Conservation (phyloP, 2,329 filamentous ascomycete species). For the Colletotrichum coccodes region DNA sequence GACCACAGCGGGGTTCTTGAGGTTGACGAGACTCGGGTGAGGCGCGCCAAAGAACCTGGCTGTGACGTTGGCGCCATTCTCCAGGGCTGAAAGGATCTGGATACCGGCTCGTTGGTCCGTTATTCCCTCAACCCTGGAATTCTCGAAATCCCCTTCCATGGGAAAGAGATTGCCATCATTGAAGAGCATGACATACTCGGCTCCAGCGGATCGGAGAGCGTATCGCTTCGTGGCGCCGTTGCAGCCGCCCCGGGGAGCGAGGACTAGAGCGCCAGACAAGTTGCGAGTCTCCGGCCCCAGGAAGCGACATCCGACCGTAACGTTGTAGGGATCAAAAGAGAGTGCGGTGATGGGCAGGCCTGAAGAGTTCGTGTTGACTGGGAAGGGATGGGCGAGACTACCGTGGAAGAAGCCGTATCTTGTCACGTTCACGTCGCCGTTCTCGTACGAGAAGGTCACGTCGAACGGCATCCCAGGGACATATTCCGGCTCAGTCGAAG, state of each 20-base stretch:
- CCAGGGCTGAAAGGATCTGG: constrained; percentile 1
- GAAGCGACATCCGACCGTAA: constrained; percentile 49
- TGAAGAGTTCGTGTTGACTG: background rate
- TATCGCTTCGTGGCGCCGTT: constrained; percentile 42
- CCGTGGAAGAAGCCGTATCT: constrained; percentile 25
- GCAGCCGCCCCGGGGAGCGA: constrained; percentile 40
- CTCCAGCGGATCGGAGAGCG: constrained; percentile 50
- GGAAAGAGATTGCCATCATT: constrained; percentile 38
- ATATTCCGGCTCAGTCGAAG: constrained; percentile 46
- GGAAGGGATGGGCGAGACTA: constrained; percentile 13
- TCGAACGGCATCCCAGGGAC: constrained; percentile 29
- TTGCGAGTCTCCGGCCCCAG: constrained; percentile 49
- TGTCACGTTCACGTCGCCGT: constrained; percentile 1
- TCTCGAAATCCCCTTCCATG: background rate
- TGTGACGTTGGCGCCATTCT: constrained; percentile 3
- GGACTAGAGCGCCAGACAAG: constrained; percentile 51
- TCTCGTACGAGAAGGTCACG: constrained; percentile 1
- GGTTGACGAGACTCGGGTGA: background rate
- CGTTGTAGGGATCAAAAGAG: constrained; percentile 34
- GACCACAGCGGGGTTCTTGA: constrained; percentile 4
- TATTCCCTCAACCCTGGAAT: background rate
- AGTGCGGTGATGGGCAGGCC: constrained; percentile 39
- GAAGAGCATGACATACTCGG: constrained; percentile 52
- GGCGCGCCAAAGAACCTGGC: constrained; percentile 13
- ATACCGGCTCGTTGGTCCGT: background rate